These are phyloP conservation scores for Plantago elongata DNA, from an alignment of 257 asterid species.

Conservation along the genomic window DNA sequence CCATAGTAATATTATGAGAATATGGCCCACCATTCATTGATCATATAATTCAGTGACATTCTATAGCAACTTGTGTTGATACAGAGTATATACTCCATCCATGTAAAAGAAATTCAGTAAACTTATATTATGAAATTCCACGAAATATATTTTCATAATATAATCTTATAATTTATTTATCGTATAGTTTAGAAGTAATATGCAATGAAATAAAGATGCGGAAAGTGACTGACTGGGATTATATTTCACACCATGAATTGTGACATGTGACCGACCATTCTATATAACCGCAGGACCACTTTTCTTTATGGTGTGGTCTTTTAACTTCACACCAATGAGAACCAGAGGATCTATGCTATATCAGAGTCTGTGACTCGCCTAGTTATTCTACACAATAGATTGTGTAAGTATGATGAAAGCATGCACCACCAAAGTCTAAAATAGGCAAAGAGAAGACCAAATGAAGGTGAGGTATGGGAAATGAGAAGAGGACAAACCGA, in stretches of 20 bases:
- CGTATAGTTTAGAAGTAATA: no score
- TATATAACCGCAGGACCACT: no score
- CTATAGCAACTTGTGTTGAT: neutral
- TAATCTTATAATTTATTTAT: no score
- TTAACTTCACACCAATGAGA: neutral
- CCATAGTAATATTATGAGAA: no score
- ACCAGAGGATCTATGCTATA: neutral
- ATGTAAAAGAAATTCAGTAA: neutral
- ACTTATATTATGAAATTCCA: no score
- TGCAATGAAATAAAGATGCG: neutral
- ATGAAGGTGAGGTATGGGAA: neutral
- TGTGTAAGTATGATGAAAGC: neutral
- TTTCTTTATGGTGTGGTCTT: no score
- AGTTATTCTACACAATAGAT: no score
- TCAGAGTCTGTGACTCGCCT: neutral
- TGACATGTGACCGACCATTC: no score
- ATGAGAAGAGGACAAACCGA: conserved; percentile 26
- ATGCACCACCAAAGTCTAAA: neutral
- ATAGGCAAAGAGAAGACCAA: neutral
- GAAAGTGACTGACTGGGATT: neutral
- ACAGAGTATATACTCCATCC: neutral
- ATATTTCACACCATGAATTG: no score
- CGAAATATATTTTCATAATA: no score
- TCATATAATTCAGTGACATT: neutral
- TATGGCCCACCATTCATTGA: neutral